Evolutionary conservation across 2,329 filamentous ascomycete species (phyloP).

Genomic region (Achaetomium macrosporum): DNA sequence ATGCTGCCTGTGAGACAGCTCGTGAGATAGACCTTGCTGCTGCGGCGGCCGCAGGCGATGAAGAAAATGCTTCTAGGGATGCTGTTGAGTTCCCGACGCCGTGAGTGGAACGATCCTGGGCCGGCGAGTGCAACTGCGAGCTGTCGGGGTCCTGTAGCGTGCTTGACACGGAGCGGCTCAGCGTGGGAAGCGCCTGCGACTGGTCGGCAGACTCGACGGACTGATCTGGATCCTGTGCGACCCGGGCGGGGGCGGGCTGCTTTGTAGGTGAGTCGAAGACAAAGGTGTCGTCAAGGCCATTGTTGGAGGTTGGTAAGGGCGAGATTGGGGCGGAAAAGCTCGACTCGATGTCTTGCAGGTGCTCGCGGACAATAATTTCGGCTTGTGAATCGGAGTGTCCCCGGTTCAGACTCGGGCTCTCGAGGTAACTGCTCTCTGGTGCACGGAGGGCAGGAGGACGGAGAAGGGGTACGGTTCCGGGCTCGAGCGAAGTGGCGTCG

Average conservation of each 20-base stretch:
- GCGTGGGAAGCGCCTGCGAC: constrained; percentile 22
- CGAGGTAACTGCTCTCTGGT: constrained; percentile 39
- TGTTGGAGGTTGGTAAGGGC: constrained; percentile 45
- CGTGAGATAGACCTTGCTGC: constrained; percentile 49
- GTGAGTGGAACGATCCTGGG: constrained; percentile 11
- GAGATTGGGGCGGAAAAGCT: constrained; percentile 57
- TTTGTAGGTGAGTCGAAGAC: constrained; percentile 47
- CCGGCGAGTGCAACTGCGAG: constrained; percentile 8
- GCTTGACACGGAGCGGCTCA: constrained; percentile 11
- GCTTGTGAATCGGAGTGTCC: constrained; percentile 45
- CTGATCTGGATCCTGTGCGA: constrained; percentile 11
- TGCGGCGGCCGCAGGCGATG: constrained; percentile 52
- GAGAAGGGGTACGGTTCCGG: constrained; percentile 25
- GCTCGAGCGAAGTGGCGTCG: constrained; percentile 13
- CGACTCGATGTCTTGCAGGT: constrained; percentile 59
- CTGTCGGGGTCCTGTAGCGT: constrained; percentile 10
- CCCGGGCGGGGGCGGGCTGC: constrained; percentile 19
- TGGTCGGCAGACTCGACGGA: constrained; percentile 10
- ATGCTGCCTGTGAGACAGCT: constrained; percentile 39
- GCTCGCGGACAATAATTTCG: constrained; percentile 48
- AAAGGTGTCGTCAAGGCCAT: constrained; percentile 53
- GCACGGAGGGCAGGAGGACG: constrained; percentile 21
- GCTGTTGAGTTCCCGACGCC: constrained; percentile 39
- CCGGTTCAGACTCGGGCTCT: constrained; percentile 32
- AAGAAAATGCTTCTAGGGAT: constrained; percentile 47